Evolutionary conservation across 163 green algal genomes (phyloP).

Genomic region (Botryococcus braunii): DNA sequence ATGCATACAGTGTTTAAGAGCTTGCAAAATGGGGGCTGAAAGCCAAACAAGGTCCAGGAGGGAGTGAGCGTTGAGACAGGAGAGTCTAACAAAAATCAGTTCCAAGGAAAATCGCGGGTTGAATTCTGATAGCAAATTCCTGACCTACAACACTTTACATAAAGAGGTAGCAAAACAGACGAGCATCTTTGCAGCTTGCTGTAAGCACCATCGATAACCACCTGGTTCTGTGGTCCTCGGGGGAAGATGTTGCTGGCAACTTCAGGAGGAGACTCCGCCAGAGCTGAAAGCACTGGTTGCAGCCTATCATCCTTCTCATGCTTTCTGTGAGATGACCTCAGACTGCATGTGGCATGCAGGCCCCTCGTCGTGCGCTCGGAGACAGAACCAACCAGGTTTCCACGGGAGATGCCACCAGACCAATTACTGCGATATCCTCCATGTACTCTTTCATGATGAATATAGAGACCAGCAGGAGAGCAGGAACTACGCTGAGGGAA

Average conservation of each 20-base stretch:
- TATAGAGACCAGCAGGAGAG: neutral
- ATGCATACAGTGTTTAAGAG: neutral
- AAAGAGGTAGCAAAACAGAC: neutral
- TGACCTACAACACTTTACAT: neutral
- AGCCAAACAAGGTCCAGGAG: neutral
- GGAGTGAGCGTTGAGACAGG: neutral
- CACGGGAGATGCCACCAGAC: neutral
- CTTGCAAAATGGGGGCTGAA: neutral
- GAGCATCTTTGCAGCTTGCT: neutral
- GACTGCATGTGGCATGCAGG: neutral
- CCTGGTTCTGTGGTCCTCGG: conserved; percentile 4
- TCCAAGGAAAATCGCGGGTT: neutral
- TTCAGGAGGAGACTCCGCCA: conserved; percentile 3
- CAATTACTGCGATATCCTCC: neutral
- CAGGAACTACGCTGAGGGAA: neutral
- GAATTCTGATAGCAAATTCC: neutral
- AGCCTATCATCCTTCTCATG: neutral
- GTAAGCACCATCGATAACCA: neutral
- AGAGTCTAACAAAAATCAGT: neutral
- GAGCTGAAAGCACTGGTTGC: neutral
- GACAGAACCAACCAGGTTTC: neutral
- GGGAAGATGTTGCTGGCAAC: neutral
- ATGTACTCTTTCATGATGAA: neutral
- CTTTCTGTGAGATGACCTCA: too few species aligned
- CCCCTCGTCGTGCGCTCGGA: neutral